Conservation (phyloP, 2,329 filamentous ascomycete species). For the Fusarium setosum region DNA sequence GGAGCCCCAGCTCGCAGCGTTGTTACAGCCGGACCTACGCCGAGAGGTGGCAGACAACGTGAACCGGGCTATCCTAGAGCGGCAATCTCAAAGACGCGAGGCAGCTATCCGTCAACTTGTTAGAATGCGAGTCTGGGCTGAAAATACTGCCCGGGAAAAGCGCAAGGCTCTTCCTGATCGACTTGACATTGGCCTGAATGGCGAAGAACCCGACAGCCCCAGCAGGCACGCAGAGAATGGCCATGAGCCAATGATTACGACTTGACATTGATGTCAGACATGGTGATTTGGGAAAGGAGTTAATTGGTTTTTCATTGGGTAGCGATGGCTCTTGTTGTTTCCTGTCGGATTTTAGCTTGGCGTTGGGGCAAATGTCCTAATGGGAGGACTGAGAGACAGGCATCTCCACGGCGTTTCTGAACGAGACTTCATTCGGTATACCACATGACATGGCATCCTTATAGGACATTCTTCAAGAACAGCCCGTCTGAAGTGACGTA, state of each 20-base stretch:
- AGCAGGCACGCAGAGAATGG: slow-evolving; percentile 51
- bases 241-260: slow-evolving; percentile 65
- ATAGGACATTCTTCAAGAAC: neutral
- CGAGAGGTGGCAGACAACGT: slow-evolving; percentile 87
- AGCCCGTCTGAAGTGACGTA: no score
- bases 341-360: slow-evolving; percentile 24
- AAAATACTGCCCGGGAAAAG: slow-evolving; percentile 65
- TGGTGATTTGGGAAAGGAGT: slow-evolving; percentile 16
- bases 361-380: slow-evolving; percentile 31
- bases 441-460: neutral
- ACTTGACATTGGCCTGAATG: slow-evolving; percentile 52
- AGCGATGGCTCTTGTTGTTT: slow-evolving; percentile 19
- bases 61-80: slow-evolving; percentile 86
- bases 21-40: slow-evolving; percentile 84
- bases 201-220: slow-evolving; percentile 48
- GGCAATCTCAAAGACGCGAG: slow-evolving; percentile 78
- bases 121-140: slow-evolving; percentile 86
- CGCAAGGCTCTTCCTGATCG: slow-evolving; percentile 47
- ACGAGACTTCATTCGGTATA: neutral
- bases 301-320: slow-evolving; percentile 26
- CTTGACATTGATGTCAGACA: slow-evolving; percentile 45
- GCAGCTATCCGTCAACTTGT: slow-evolving; percentile 86
- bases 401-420: slow-evolving; percentile 30
- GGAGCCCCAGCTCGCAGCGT: slow-evolving; percentile 77
- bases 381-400: slow-evolving; percentile 21